Evolutionary conservation across 2,329 filamentous ascomycete species (phyloP).

Genomic region (Dryadomyces quercus-mongolicae): DNA sequence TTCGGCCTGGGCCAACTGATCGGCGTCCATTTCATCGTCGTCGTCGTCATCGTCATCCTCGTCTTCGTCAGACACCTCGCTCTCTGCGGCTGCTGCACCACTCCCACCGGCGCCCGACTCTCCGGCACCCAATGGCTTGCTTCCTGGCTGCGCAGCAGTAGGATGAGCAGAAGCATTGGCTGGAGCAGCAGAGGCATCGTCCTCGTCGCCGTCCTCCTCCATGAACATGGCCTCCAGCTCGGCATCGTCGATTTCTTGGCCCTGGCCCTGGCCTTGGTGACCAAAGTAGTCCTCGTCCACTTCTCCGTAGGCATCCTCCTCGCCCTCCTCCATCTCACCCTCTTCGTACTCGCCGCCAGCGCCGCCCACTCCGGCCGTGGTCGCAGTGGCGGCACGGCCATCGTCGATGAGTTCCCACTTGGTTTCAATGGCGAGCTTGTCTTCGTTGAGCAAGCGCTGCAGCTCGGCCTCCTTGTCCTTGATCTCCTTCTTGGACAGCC

Average conservation of each 20-base stretch:
- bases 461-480: slow-evolving; percentile 75
- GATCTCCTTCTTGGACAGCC: slow-evolving; percentile 71
- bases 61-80: slow-evolving; percentile 30
- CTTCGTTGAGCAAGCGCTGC: slow-evolving; percentile 58
- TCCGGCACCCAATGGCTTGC: slow-evolving; percentile 19
- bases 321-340: slow-evolving; percentile 29
- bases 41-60: slow-evolving; percentile 40
- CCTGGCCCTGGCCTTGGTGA: slow-evolving; percentile 10
- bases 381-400: slow-evolving; percentile 16
- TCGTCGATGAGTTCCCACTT: slow-evolving; percentile 55
- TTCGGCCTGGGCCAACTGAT: slow-evolving; percentile 35
- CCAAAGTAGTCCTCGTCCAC: slow-evolving; percentile 42
- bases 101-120: slow-evolving; percentile 13
- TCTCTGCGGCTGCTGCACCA: slow-evolving; percentile 22
- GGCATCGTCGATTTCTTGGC: slow-evolving; percentile 20
- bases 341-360: slow-evolving; percentile 37
- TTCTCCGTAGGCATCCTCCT: slow-evolving; percentile 39
- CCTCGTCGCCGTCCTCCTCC: slow-evolving; percentile 41
- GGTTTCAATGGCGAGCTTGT: slow-evolving; percentile 48
- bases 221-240: slow-evolving; percentile 22
- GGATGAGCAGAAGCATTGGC: slow-evolving; percentile 26
- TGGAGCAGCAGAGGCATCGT: slow-evolving; percentile 23
- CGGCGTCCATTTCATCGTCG: slow-evolving; percentile 42
- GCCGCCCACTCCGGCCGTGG: slow-evolving; percentile 18
- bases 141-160: slow-evolving; percentile 32